Conservation (phyloP, 495 filamentous ascomycete genomes). For the Elasticomyces elasticus region DNA sequence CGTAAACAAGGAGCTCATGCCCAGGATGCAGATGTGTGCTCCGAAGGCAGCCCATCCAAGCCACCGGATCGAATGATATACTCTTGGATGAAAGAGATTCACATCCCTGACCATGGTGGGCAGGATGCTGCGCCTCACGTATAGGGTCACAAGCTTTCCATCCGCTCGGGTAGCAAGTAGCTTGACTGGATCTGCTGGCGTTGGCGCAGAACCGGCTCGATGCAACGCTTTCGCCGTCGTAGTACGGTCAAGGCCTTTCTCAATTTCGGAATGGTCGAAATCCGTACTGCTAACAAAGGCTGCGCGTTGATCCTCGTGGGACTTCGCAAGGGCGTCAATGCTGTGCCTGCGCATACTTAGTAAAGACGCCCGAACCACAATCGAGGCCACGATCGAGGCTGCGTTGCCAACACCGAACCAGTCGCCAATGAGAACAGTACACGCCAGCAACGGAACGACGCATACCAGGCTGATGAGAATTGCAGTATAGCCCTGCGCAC, state of each 20-base stretch:
- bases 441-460: background rate
- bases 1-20: background rate
- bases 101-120: background rate
- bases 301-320: background rate
- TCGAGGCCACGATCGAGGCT: background rate
- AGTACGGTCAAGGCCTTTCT: no score
- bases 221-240: no score
- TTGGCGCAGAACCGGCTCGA: no score
- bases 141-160: background rate
- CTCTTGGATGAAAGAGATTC: background rate
- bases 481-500: background rate
- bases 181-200: background rate
- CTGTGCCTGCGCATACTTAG: background rate
- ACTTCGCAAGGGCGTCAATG: background rate
- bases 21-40: background rate
- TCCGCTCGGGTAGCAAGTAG: background rate
- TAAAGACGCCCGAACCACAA: background rate
- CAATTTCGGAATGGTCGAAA: background rate
- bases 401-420: background rate
- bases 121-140: background rate
- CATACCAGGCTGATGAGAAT: background rate
- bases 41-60: background rate
- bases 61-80: background rate
- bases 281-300: background rate
- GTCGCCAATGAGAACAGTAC: background rate